Evolutionary conservation across 768 basidiomycete genomes (phyloP), one percentile per base, ranked within the genome.

Genomic region (Amanita jacksonii): DNA sequence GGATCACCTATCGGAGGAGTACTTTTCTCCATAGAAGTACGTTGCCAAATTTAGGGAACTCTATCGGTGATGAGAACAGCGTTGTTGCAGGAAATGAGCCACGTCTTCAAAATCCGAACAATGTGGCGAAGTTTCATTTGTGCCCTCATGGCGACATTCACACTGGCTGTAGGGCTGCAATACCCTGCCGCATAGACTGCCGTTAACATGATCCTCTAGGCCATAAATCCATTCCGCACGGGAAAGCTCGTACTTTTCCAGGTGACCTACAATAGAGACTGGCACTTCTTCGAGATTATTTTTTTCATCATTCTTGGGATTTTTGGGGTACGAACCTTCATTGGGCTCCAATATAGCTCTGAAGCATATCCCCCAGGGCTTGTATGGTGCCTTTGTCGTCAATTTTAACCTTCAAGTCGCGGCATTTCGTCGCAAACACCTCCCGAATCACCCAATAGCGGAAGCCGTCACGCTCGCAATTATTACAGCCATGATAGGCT

Each of bases 51-150:
- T 36, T 13, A 33, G 27, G 23, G 25, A 25, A 13, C 24, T 25
- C 16, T 1, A 15, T 50, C 20, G n/a, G n/a, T n/a, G n/a, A n/a
- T n/a, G n/a, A n/a, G n/a, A n/a, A n/a, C n/a, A n/a, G n/a, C n/a
- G n/a, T n/a, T n/a, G n/a, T n/a, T 9, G 16, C 54, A 93, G 89
- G 96, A 99, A 78, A 99, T 99, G 96, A 94, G 89, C 62, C 86
- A 91, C 60, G 84, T 79, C 30, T 98, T 97, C 61, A 94, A 86
- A 46, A 93, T 93, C 64, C 85, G 90, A 62, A 98, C 94, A 4
- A 96, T 98, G 91, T 98, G 94, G 94, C 73, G 83, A 55, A 93
- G 89, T 57, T 96, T 98, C 62, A 84, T 98, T 58, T 98, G 96
- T 61, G 96, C 96, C 25, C 71, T 99, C 37, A 85, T 98, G 37